A percentile compares a stretch with the other conserved stretches of the same genome.
Evolutionary conservation across 345 rosid species (phyloP).

Genomic region (Erucastrum elatum): DNA sequence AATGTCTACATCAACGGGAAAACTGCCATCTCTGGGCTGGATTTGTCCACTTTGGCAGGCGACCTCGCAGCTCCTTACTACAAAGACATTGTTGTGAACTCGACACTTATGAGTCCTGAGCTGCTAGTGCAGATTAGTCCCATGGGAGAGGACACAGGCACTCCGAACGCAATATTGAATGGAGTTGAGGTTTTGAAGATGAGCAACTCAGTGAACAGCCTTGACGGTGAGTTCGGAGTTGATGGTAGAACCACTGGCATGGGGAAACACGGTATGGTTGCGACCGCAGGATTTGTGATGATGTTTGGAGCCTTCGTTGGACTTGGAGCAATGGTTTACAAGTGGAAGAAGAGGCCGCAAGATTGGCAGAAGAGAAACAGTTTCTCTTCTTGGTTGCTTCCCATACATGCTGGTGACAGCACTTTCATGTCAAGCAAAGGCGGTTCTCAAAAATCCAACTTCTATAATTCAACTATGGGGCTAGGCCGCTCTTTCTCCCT

Average conservation of each 20-base stretch:
- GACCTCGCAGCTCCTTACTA: constrained; percentile 57
- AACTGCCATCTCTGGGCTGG: constrained; percentile 64
- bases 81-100: constrained; percentile 70
- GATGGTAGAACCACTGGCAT: constrained; percentile 46
- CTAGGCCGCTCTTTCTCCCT: constrained; percentile 71
- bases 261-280: constrained; percentile 51
- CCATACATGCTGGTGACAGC: constrained; percentile 64
- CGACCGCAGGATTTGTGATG: constrained; percentile 76
- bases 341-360: constrained; percentile 78
- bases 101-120: constrained; percentile 47
- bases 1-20: constrained; percentile 68
- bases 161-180: constrained; percentile 59
- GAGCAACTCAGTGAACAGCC: constrained; percentile 69
- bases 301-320: constrained; percentile 88
- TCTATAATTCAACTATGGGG: constrained; percentile 58
- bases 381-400: constrained; percentile 85
- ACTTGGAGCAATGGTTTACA: constrained; percentile 78
- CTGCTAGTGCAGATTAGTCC: constrained; percentile 67
- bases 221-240: constrained; percentile 77
- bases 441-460: constrained; percentile 58
- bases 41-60: constrained; percentile 53
- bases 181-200: constrained; percentile 78
- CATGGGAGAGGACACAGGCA: constrained; percentile 53
- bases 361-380: constrained; percentile 85
- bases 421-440: constrained; percentile 70